These are phyloP conservation scores for Cetradonia linearis DNA, from an alignment of 495 filamentous ascomycete genomes.

Conservation along the genomic window DNA sequence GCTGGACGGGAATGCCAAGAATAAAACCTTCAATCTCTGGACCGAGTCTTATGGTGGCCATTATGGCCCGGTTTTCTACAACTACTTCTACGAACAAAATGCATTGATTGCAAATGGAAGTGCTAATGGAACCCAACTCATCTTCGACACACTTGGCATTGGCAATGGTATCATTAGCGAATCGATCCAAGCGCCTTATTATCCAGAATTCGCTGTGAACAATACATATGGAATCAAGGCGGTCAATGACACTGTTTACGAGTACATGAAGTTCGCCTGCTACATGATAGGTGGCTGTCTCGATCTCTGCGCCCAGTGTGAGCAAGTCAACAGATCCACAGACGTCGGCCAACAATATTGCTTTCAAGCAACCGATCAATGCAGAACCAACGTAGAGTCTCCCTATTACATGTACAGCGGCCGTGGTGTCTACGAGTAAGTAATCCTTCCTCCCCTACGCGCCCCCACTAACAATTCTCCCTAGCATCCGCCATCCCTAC, in stretches of 20 bases:
- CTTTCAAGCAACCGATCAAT: slow-evolving; percentile 34
- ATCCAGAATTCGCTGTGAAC: slow-evolving; percentile 47
- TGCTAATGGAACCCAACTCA: slow-evolving; percentile 40
- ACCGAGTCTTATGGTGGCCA: slow-evolving; percentile 41
- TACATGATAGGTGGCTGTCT: slow-evolving; percentile 32
- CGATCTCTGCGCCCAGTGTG: slow-evolving; percentile 37
- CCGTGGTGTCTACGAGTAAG: slow-evolving; percentile 39
- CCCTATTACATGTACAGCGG: slow-evolving; percentile 38
- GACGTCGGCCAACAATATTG: slow-evolving; percentile 31
- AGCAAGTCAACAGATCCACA: slow-evolving; percentile 28
- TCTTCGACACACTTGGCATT: slow-evolving; percentile 38
- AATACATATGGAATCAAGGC: slow-evolving; percentile 56
- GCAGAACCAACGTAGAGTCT: slow-evolving; percentile 35
- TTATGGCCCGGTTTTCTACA: slow-evolving; percentile 45
- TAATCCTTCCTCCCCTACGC: background rate
- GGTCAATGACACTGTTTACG: slow-evolving; percentile 38
- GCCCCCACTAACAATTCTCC: background rate
- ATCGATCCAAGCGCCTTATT: slow-evolving; percentile 47
- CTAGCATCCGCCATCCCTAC: slow-evolving; percentile 36
- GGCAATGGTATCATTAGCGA: slow-evolving; percentile 48
- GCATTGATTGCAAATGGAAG: slow-evolving; percentile 39
- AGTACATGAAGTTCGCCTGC: slow-evolving; percentile 30
- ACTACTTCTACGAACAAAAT: slow-evolving; percentile 54
- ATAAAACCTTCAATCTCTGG: slow-evolving; percentile 51
- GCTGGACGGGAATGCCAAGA: slow-evolving; percentile 31